Percentiles rank a stretch among this genome's conserved stretches.
Evolutionary conservation across 805 yeast genomes (phyloP).

Genomic region (Cyberlindnera xylosilytica): DNA sequence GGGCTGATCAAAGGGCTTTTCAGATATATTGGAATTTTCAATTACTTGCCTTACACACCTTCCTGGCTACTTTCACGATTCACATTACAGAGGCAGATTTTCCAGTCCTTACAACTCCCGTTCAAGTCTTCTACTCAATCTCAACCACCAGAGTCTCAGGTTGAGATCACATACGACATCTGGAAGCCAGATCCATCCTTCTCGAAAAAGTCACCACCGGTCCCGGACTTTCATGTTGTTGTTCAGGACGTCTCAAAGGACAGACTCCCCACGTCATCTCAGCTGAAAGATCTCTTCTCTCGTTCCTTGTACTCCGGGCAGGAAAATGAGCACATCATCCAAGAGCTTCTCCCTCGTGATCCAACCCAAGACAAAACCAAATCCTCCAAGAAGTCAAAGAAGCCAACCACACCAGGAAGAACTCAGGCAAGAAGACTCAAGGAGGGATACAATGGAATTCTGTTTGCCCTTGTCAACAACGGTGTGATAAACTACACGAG

Average conservation of each 20-base stretch:
- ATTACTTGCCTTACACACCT: constrained; percentile 15
- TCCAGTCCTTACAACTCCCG: constrained; percentile 29
- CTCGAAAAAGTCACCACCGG: constrained; percentile 64
- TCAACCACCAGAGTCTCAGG: constrained; percentile 13
- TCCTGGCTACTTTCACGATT: constrained; percentile 22
- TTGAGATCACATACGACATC: constrained; percentile 47
- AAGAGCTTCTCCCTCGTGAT: background rate
- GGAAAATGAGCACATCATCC: constrained; percentile 16
- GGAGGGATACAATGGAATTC: constrained; percentile 46
- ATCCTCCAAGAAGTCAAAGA: background rate
- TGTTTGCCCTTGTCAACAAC: constrained; percentile 68
- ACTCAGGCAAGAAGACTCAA: constrained; percentile 42
- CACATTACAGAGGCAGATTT: constrained; percentile 27
- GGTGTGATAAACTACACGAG: constrained; percentile 71
- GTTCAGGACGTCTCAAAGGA: constrained; percentile 49
- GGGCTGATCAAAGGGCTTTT: background rate
- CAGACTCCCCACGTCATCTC: constrained; percentile 44
- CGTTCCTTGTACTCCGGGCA: constrained; percentile 8
- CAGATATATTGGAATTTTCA: constrained; percentile 5
- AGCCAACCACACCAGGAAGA: constrained; percentile 1
- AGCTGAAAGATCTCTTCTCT: constrained; percentile 36
- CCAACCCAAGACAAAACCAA: background rate
- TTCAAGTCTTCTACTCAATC: constrained; percentile 12
- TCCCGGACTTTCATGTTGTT: constrained; percentile 72
- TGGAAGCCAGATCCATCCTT: constrained; percentile 83